Evolutionary conservation across 2,329 filamentous ascomycete species (phyloP), one percentile per base, ranked within the genome.

Genomic region (Graphilbum ipis-grandicollis): DNA sequence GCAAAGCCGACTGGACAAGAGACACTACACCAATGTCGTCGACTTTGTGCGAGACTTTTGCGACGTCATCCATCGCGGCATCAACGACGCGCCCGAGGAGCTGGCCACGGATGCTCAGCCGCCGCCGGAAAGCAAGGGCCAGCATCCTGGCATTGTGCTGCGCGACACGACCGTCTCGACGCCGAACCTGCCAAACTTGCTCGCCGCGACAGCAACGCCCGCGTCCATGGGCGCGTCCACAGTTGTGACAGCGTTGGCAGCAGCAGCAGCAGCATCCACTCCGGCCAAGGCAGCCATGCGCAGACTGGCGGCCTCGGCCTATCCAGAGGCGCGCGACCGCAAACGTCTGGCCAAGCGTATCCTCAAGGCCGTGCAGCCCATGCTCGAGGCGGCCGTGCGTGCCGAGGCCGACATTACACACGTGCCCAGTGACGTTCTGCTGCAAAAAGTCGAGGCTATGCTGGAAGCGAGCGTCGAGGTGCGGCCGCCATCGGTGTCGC

Each of bases 321-420:
- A 59, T 54, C 61, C 57, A 41, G 84, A 93, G 48, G 73, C 84
- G 41, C 80, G 82, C 40, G 81, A 93, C 46, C 75, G 80, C 42
- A 80, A 82, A 48, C 80, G 79, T 47, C 62, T 93, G n/a, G 84
- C 81, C 19, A 93, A 92, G 56, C 74, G 85, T 19, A 93, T 94
- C 42, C 68, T 93, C 45, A 92, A 84, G 53, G 73, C 76, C 1
- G 68, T 93, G 23, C 82, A 92, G 52, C 75, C 80, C 13, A 67
- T 75, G 32, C 62, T 93, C 3, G 80, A 93, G 52, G 67, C 71
- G 38, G 84, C 84, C 1, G 58, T 85, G 33, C 70, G 68, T 37
- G 81, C 82, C 38, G 88, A 96, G 54, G 76, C 81, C n/a, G 81
- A 90, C 41, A 66, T 93, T 31, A 75, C 68, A 35, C 69, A 75